Evolutionary conservation across 1,284 basidiomycete species (phyloP).

Genomic region (Schizophyllum amplum): DNA sequence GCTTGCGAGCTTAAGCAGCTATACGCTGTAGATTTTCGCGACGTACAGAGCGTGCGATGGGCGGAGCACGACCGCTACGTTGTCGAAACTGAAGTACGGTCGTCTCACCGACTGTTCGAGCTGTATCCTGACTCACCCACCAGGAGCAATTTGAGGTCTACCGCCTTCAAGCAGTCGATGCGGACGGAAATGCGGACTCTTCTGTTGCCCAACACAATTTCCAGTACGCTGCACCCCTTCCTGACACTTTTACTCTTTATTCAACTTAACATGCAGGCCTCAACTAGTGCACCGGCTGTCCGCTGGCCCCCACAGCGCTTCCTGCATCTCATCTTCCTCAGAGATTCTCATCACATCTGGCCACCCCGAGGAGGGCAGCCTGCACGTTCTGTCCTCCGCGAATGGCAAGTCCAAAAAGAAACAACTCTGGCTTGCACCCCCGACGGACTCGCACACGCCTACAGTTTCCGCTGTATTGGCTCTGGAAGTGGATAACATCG

Average conservation of each 20-base stretch:
- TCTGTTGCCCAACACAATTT: not conserved
- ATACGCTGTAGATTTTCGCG: not conserved
- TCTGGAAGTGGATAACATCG: slow-evolving; percentile 43
- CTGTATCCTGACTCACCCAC: no score
- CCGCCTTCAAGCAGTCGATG: not conserved
- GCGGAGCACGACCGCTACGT: not conserved
- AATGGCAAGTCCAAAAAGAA: not conserved
- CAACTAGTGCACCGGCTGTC: not conserved
- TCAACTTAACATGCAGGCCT: not conserved
- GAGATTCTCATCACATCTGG: not conserved
- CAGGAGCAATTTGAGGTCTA: not conserved
- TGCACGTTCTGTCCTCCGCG: not conserved
- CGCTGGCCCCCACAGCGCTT: not conserved
- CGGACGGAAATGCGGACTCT: not conserved
- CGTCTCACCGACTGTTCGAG: no score
- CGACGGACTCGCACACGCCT: not conserved
- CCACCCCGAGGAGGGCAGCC: not conserved
- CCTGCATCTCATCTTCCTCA: not conserved
- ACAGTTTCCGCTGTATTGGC: slow-evolving; percentile 30
- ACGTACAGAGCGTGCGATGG: not conserved
- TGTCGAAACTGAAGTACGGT: no score
- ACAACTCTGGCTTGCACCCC: not conserved
- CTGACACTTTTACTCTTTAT: not conserved
- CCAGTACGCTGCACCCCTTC: not conserved
- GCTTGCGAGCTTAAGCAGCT: not conserved